Base-by-base conservation (phyloP, 768 basidiomycete genomes). In the Sarcodon aspratus region DNA sequence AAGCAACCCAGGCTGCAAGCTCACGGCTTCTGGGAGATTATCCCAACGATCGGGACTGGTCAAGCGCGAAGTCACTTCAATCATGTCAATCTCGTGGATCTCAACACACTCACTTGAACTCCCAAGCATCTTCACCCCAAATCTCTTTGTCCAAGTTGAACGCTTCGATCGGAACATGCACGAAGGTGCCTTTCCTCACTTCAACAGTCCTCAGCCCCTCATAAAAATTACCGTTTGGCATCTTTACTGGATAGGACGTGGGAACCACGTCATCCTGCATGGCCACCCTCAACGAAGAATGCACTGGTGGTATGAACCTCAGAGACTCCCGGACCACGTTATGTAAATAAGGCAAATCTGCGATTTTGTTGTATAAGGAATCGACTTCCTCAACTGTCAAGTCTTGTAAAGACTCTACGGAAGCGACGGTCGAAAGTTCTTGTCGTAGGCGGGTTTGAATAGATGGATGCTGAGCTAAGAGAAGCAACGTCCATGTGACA, bases 41-140 rank as follows among this genome's bases (percentile, higher is more conserved):
- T 85, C 75, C 88, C 88, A 92, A 21, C 88, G 72, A 52, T 91
- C 85, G 2, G 88, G 88, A 36, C 89, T 90, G 52, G 48, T 37
- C 17, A 34, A 33, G 21, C 33, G 9, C 34, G 21, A 42, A 42
- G 13, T 27, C 4, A 42, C 6, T 42, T 42, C 13, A 5, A 3
- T 13, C 9, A 15, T 17, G 13, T 27, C 11, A 6, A 37, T 32
- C 10, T 15, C 6, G 44, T 47, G 4, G 13, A 4, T 13, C 36
- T 7, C 27, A 15, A 9, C 8, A 7, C 15, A 57, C 55, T 55
- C 59, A 90, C 89, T 79, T 73, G 63, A 90, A 93, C 27, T 78
- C 72, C 85, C 85, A 88, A 33, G 82, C 86, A 59, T 86, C 79
- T 21, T 76, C 69, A 6, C 90, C 90, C 86, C 89, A 92, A 27